A percentile compares a stretch with the other conserved stretches of the same genome.
Evolutionary conservation across 495 filamentous ascomycete genomes (phyloP).

Genomic region (Cercophora sp.): DNA sequence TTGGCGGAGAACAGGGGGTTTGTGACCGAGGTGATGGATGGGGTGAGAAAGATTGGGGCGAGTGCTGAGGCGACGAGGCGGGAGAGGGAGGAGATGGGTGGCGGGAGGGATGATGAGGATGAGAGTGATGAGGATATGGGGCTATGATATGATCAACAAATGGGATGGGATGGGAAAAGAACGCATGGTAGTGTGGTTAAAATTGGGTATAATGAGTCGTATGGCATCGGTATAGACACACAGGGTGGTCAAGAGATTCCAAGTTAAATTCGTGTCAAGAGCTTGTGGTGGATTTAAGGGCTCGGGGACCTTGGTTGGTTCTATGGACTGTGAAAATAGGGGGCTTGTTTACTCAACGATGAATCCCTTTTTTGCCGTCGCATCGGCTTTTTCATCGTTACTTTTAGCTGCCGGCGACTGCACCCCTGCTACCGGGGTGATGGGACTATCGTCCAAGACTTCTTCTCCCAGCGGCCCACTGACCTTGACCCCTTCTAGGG

Average conservation of each 20-base stretch:
- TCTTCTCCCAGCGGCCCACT: constrained; percentile 32
- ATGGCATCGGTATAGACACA: too few species aligned
- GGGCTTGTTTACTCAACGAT: constrained; percentile 17
- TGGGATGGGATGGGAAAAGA: background rate
- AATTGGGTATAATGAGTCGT: too few species aligned
- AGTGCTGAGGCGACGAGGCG: constrained; percentile 53
- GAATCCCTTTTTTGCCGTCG: constrained; percentile 16
- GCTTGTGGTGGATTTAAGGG: too few species aligned
- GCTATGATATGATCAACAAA: constrained; percentile 15
- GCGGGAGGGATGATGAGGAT: constrained; percentile 40
- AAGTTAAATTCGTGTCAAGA: too few species aligned
- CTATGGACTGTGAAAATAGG: too few species aligned
- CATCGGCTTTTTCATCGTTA: constrained; percentile 1
- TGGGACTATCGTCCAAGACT: constrained; percentile 14
- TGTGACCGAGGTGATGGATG: constrained; percentile 80
- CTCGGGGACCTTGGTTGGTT: too few species aligned
- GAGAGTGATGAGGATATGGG: constrained; percentile 26
- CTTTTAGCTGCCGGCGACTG: background rate
- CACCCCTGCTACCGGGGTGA: background rate
- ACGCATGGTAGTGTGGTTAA: too few species aligned
- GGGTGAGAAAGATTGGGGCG: constrained; percentile 64
- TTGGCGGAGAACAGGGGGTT: constrained; percentile 82
- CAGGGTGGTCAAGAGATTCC: too few species aligned
- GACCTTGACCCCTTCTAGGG: constrained; percentile 27
- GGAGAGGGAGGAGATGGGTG: constrained; percentile 50